Conservation (phyloP, 768 basidiomycete species). For the Sutorius australiensis region DNA sequence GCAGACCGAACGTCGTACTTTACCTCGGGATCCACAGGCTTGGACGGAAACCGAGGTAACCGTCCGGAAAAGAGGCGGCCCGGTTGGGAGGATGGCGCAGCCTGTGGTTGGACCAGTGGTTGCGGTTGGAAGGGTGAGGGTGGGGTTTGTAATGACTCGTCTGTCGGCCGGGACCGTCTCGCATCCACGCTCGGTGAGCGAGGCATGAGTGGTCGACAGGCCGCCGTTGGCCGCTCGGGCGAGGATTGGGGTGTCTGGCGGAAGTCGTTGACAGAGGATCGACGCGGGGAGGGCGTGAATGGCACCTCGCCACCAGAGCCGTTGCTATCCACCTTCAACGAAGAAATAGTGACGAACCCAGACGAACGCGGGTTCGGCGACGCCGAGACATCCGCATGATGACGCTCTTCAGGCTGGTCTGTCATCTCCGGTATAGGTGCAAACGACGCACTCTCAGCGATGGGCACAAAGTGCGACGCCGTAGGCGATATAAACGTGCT, state of each 20-base stretch:
- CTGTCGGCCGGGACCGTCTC: slow-evolving; percentile 1
- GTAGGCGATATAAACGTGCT: slow-evolving; percentile 33
- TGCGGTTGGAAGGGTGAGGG: background rate
- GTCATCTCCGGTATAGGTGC: slow-evolving; percentile 8
- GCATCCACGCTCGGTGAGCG: slow-evolving; percentile 16
- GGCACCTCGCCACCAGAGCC: slow-evolving; percentile 4
- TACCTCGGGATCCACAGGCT: slow-evolving; percentile 44
- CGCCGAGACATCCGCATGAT: slow-evolving; percentile 25
- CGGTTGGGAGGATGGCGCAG: background rate
- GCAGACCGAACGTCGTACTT: slow-evolving; percentile 76
- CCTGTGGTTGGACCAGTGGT: background rate
- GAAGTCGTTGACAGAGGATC: slow-evolving; percentile 21
- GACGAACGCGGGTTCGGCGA: slow-evolving; percentile 71
- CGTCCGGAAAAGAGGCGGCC: slow-evolving; percentile 23
- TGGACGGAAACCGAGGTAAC: slow-evolving; percentile 33
- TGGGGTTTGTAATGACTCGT: background rate
- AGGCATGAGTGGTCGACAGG: background rate
- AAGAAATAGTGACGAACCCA: slow-evolving; percentile 66
- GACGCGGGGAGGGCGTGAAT: slow-evolving; percentile 14
- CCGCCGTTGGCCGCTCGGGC: background rate
- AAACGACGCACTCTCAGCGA: slow-evolving; percentile 23
- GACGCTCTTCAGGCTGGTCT: slow-evolving; percentile 1
- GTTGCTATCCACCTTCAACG: slow-evolving; percentile 35
- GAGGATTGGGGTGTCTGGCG: slow-evolving; percentile 7
- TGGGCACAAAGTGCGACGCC: slow-evolving; percentile 27